Evolutionary conservation across 768 basidiomycete genomes (phyloP).

Genomic region (Postia placenta): DNA sequence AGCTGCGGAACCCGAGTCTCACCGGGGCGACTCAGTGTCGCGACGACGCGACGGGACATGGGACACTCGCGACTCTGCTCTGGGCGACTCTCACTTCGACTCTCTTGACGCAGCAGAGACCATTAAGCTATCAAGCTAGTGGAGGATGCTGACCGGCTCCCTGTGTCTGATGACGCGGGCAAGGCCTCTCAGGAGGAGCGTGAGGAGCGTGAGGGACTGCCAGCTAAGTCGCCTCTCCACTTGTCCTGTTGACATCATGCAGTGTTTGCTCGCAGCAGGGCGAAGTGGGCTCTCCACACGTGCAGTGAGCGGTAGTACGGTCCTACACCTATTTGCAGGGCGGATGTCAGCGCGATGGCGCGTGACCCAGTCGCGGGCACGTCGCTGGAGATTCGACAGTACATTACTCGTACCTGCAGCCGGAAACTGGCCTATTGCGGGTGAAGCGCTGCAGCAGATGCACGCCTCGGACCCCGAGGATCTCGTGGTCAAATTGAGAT

Average conservation of each 20-base stretch:
- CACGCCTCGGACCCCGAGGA: conserved; percentile 53
- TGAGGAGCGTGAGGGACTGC: conserved; percentile 13
- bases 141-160: conserved; percentile 43
- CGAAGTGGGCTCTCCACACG: conserved; percentile 39
- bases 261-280: conserved; percentile 25
- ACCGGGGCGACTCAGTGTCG: too few species aligned
- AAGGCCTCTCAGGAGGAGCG: conserved; percentile 25
- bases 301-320: conserved; percentile 66
- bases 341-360: conserved; percentile 55
- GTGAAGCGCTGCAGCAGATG: conserved; percentile 34
- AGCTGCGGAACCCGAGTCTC: not conserved
- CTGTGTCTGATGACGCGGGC: conserved; percentile 41
- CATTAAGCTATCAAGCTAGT: conserved; percentile 1
- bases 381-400: conserved; percentile 46
- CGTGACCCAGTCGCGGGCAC: conserved; percentile 29
- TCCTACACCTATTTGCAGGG: conserved; percentile 74
- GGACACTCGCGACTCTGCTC: not conserved
- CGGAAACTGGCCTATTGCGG: conserved; percentile 63
- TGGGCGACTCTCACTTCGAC: conserved; percentile 8
- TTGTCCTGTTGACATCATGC: conserved; percentile 13
- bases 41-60: not conserved
- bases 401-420: conserved; percentile 61
- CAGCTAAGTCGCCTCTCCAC: not conserved
- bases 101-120: conserved; percentile 3
- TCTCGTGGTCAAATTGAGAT: conserved; percentile 41